These are phyloP conservation scores for Chytriomyces sp. DNA, from an alignment of 192 early-diverging fungal genomes.

Conservation along the genomic window DNA sequence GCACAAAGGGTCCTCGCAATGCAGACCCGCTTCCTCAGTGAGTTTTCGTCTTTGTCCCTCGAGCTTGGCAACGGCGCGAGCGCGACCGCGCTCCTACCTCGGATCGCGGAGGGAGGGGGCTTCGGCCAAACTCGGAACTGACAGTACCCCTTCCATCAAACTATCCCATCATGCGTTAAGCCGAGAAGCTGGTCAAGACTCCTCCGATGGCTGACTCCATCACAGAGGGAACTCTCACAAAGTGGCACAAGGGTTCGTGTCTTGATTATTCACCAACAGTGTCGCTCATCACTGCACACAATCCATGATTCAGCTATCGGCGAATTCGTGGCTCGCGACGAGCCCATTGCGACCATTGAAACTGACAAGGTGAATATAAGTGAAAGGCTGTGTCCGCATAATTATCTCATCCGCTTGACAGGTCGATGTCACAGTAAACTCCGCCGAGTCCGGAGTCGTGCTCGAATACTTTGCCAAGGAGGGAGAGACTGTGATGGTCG, in stretches of 20 bases:
- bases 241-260: constrained; percentile 86
- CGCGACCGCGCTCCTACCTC: background rate
- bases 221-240: constrained; percentile 94
- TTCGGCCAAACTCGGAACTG: no score
- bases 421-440: constrained; percentile 98
- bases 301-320: constrained; percentile 73
- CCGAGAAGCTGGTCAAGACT: constrained; percentile 86
- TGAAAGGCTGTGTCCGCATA: background rate
- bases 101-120: no score
- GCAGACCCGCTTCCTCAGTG: constrained; percentile 24
- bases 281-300: background rate
- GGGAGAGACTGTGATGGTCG: constrained; percentile 88
- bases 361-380: constrained; percentile 85
- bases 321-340: constrained; percentile 92
- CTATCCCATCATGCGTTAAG: no score
- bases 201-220: constrained; percentile 99
- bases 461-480: constrained; percentile 80
- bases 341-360: constrained; percentile 96
- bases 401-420: constrained; percentile 35
- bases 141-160: no score
- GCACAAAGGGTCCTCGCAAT: constrained; percentile 14
- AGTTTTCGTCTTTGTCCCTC: background rate
- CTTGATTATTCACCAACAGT: background rate
- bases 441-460: constrained; percentile 88
- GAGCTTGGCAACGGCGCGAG: background rate